Conservation (phyloP, 2,329 filamentous ascomycete species). For the Fusarium sublunatum region DNA sequence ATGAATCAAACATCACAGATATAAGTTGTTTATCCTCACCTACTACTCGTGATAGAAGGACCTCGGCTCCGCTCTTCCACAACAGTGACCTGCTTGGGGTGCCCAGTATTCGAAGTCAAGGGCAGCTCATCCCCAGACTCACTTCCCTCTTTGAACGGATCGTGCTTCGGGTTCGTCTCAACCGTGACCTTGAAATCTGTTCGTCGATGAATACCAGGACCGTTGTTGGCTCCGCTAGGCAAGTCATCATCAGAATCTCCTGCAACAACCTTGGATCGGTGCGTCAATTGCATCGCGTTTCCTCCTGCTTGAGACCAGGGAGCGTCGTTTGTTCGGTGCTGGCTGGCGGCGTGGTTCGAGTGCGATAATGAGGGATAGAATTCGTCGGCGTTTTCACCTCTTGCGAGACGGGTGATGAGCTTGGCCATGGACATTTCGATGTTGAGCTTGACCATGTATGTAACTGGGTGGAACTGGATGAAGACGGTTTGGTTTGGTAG, state of each 20-base stretch:
- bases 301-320: slow-evolving; percentile 25
- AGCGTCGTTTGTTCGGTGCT: slow-evolving; percentile 13
- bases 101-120: slow-evolving; percentile 37
- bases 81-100: slow-evolving; percentile 27
- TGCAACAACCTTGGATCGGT: slow-evolving; percentile 37
- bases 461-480: slow-evolving; percentile 64
- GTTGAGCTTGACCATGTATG: slow-evolving; percentile 65
- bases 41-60: slow-evolving; percentile 21
- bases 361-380: slow-evolving; percentile 37
- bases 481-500: slow-evolving; percentile 52
- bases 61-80: slow-evolving; percentile 23
- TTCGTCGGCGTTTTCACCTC: slow-evolving; percentile 28
- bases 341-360: slow-evolving; percentile 25
- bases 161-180: slow-evolving; percentile 16
- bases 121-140: slow-evolving; percentile 33
- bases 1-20: background rate
- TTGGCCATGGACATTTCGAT: slow-evolving; percentile 66
- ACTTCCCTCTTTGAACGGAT: slow-evolving; percentile 2
- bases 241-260: slow-evolving; percentile 39
- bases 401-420: slow-evolving; percentile 58
- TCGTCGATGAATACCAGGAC: slow-evolving; percentile 35
- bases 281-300: slow-evolving; percentile 27
- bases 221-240: background rate
- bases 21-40: slow-evolving; percentile 5
- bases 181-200: slow-evolving; percentile 42